Conservation (phyloP, 2,329 filamentous ascomycete genomes). For the Periconia macrospinosa region DNA sequence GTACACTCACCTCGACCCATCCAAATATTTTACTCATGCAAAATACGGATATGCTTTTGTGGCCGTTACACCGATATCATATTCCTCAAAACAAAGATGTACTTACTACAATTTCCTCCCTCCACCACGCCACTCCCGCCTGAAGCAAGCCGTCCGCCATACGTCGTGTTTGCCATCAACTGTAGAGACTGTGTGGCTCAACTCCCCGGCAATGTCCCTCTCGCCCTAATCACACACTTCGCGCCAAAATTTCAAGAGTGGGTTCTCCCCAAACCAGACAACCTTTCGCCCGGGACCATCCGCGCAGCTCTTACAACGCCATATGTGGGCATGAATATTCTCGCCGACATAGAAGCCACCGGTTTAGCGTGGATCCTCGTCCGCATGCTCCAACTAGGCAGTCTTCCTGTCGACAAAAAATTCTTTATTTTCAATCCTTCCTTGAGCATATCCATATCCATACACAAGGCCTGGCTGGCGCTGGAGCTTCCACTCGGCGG, state of each 20-base stretch:
- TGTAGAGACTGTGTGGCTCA: conserved; percentile 10
- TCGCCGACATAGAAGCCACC: conserved; percentile 7
- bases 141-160: conserved; percentile 16
- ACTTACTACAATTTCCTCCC: conserved; percentile 24
- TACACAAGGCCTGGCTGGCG: conserved; percentile 22
- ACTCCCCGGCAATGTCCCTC: conserved; percentile 22
- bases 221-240: conserved; percentile 23
- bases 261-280: conserved; percentile 16
- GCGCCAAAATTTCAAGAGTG: conserved; percentile 20
- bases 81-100: conserved; percentile 16
- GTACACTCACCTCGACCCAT: not conserved
- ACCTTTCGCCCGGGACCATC: not conserved
- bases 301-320: conserved; percentile 8
- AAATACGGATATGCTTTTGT: not conserved
- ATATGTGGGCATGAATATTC: conserved; percentile 25
- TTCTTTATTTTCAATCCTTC: conserved; percentile 9
- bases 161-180: conserved; percentile 24
- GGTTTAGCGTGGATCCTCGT: conserved; percentile 21
- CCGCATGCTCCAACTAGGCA: conserved; percentile 20
- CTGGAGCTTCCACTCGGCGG: conserved; percentile 21
- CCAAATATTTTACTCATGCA: not conserved
- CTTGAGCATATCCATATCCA: conserved; percentile 11
- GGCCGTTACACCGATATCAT: not conserved
- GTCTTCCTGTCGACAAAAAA: conserved; percentile 1
- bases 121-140: conserved; percentile 8